Evolutionary conservation across 306 rosid species (phyloP), one percentile per base, ranked within the genome.

Genomic region (Fragaria nilgerrensis): DNA sequence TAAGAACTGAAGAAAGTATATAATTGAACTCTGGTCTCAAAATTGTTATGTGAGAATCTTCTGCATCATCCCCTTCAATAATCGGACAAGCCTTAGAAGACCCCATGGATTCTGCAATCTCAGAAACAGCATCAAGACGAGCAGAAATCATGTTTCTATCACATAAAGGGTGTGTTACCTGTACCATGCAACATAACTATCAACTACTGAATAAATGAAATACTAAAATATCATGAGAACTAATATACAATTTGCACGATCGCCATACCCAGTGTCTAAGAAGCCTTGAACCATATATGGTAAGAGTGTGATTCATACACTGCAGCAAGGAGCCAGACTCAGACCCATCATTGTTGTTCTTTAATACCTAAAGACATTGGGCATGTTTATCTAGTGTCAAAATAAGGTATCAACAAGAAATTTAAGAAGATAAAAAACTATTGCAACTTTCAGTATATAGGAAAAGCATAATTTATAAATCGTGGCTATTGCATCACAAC

Each of bases 241-340:
- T 7, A 72, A 58, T 45, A 79, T 32, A 72, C 69, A 47, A 76
- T 65, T 14, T 27, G 69, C 47, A 70, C 27, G 75, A 77, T 66
- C 19, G 17, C 49, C 85, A 76, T 87, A 90, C 99, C 99, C 99
- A 95, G 78, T 86, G 96, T 82, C 89, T 87, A 78, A 95, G 91
- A 87, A 92, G 96, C 85, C 98, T 92, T 74, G 98, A 95, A 70
- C 98, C 97, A 74, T 73, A 90, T 74, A 89, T 86, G 43, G 98
- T 95, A 78, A 89, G 91, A 75, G 97, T 92, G 39, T 67, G 90
- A 90, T 95, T 95, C 96, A 95, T 88, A 50, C 84, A 82, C 72
- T 86, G 93, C 81, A 95, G 89, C 89, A 95, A 89, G 79, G 97
- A 90, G 82, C 97, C 97, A 73, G 78, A 84, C 84, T 90, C 96